Evolutionary conservation across 2,329 filamentous ascomycete species (phyloP).

Genomic region (Fusarium nodosum): DNA sequence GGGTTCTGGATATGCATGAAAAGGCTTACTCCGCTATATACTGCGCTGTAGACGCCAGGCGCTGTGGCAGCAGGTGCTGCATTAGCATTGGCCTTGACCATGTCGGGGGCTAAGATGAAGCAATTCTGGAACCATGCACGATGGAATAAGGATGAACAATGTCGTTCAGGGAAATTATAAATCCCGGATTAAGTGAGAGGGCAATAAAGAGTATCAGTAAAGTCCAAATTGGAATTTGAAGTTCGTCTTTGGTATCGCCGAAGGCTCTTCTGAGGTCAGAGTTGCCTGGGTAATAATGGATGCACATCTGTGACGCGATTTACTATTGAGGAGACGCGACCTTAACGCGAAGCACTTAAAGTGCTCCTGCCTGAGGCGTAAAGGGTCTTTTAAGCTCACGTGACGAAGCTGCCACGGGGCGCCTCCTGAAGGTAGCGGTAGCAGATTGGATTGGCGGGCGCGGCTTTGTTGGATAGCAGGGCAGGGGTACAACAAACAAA

Average conservation of each 20-base stretch:
- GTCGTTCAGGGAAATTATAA: constrained; percentile 5
- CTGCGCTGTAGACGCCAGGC: constrained; percentile 74
- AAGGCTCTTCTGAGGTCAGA: constrained; percentile 46
- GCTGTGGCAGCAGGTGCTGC: constrained; percentile 51
- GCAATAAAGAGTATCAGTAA: constrained; percentile 19
- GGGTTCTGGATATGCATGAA: neutral
- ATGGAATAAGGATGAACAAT: constrained; percentile 10
- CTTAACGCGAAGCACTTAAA: constrained; percentile 58
- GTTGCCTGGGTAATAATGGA: constrained; percentile 50
- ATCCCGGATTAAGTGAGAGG: constrained; percentile 1
- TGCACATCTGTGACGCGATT: constrained; percentile 57
- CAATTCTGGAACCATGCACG: constrained; percentile 42
- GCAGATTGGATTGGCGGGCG: constrained; percentile 41
- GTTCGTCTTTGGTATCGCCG: constrained; percentile 24
- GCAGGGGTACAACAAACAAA: constrained; percentile 46
- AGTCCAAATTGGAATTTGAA: constrained; percentile 30
- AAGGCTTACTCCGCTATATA: constrained; percentile 74
- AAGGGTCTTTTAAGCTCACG: constrained; percentile 45
- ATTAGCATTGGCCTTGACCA: constrained; percentile 61
- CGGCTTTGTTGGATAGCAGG: constrained; percentile 40
- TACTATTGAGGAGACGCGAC: constrained; percentile 54
- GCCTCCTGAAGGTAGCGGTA: constrained; percentile 48
- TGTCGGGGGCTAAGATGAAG: constrained; percentile 52
- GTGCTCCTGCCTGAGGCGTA: constrained; percentile 55
- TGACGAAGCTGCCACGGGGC: constrained; percentile 48